Evolutionary conservation across 768 basidiomycete genomes (phyloP).

Genomic region (Lactifluus volemus): DNA sequence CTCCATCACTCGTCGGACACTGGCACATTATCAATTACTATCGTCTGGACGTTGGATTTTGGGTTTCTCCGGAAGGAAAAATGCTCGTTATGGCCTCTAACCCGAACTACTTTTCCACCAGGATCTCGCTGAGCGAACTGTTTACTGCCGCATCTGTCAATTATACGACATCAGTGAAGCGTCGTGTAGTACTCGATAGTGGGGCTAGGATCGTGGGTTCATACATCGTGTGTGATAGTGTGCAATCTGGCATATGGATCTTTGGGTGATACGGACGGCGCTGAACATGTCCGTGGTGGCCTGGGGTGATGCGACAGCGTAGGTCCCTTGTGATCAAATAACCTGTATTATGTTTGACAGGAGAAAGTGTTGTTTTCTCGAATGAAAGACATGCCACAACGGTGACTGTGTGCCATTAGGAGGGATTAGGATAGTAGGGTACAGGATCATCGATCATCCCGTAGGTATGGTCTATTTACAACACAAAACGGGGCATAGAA

Average conservation of each 20-base stretch:
- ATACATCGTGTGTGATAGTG: background rate
- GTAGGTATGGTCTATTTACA: no score
- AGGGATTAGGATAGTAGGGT: no score
- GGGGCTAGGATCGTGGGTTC: background rate
- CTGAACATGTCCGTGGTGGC: background rate
- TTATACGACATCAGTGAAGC: background rate
- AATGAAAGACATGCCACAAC: no score
- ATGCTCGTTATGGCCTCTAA: slow-evolving; percentile 10
- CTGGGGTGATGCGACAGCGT: background rate
- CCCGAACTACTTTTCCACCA: slow-evolving; percentile 4
- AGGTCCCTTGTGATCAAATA: background rate
- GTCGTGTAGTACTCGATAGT: background rate
- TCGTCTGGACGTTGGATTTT: slow-evolving; percentile 13
- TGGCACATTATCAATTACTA: background rate
- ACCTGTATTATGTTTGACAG: no score
- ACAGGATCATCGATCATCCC: no score
- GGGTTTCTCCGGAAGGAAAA: background rate
- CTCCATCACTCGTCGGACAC: no score
- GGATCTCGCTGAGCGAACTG: background rate
- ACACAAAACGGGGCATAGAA: no score
- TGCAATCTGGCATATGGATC: slow-evolving; percentile 6
- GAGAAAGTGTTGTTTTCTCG: no score
- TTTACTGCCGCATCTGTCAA: background rate
- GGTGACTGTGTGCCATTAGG: no score
- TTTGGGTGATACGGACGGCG: background rate